Conservation (phyloP, 768 basidiomycete species). For the Coprinellus aureogranulatus region DNA sequence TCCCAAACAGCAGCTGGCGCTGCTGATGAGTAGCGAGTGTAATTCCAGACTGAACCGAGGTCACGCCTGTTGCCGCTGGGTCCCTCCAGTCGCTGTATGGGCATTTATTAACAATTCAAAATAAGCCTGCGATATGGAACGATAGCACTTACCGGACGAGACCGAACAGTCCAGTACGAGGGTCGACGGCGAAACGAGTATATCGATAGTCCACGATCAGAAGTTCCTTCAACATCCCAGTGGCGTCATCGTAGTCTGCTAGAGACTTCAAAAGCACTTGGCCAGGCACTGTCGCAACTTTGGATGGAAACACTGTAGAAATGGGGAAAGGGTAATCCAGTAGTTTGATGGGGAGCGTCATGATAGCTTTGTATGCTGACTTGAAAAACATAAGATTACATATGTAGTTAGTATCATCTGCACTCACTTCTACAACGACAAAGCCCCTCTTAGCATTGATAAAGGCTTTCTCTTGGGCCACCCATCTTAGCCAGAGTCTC, state of each 20-base stretch:
- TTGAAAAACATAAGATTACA: conserved; percentile 34
- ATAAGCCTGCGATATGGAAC: not conserved
- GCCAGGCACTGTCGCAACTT: conserved; percentile 28
- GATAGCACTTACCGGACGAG: conserved; percentile 65
- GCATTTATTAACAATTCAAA: not conserved
- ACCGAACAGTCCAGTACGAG: conserved; percentile 74
- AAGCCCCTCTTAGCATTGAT: conserved; percentile 66
- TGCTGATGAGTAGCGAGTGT: conserved; percentile 54
- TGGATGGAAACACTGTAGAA: conserved; percentile 71
- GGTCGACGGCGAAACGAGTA: conserved; percentile 85
- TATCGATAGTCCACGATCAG: conserved; percentile 88
- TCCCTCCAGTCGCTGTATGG: conserved; percentile 84
- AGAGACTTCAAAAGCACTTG: conserved; percentile 24
- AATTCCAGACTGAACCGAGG: conserved; percentile 65
- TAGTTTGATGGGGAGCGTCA: conserved; percentile 67
- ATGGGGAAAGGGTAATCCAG: conserved; percentile 75
- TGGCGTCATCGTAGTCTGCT: conserved; percentile 30
- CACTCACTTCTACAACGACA: conserved; percentile 84
- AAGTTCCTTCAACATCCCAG: conserved; percentile 47
- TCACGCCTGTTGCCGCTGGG: conserved; percentile 61
- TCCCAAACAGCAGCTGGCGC: conserved; percentile 72
- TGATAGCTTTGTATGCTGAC: conserved; percentile 82
- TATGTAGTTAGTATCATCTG: not conserved
- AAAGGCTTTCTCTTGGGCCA: conserved; percentile 81
- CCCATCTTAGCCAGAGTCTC: conserved; percentile 84